A percentile compares a stretch with the other conserved stretches of the same genome.
Conservation (phyloP, 148 eudicot species). For the Vaccinium vitisidaea region DNA sequence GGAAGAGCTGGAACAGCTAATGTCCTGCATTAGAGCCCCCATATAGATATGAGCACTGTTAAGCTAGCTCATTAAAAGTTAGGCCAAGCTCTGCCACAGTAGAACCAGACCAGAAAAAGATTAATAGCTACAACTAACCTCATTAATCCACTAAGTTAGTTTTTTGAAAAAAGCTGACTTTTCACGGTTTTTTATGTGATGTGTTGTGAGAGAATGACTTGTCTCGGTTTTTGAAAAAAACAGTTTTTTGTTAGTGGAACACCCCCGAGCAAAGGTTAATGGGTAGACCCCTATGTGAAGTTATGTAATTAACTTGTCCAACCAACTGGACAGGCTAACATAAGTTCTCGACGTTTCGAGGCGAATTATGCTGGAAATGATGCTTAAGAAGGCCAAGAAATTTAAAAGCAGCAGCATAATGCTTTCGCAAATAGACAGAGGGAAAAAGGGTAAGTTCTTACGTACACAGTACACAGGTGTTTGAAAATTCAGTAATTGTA, state of each 20-base stretch:
- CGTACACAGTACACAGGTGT: too few species aligned
- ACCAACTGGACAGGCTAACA: neutral
- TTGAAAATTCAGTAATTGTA: too few species aligned
- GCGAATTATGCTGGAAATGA: neutral
- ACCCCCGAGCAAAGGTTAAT: neutral
- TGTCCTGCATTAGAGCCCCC: neutral
- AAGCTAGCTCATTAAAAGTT: neutral
- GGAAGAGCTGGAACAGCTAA: neutral
- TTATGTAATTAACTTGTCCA: neutral
- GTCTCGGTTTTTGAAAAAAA: too few species aligned
- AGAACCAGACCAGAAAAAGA: neutral
- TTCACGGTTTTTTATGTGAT: too few species aligned
- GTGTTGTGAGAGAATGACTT: too few species aligned
- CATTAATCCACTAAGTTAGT: too few species aligned
- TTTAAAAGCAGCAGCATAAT: neutral
- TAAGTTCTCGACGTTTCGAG: neutral
- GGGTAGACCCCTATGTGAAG: neutral
- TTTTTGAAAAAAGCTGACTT: too few species aligned
- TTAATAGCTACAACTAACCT: neutral
- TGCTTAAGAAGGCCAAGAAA: neutral
- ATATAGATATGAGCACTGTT: neutral
- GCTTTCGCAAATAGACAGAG: too few species aligned
- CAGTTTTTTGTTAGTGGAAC: too few species aligned
- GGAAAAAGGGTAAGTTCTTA: too few species aligned
- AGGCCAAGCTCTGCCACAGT: neutral